phyloP scores from a whole-genome alignment of 2,329 filamentous ascomycete species.

The Parastagonospora nodorum region DNA sequence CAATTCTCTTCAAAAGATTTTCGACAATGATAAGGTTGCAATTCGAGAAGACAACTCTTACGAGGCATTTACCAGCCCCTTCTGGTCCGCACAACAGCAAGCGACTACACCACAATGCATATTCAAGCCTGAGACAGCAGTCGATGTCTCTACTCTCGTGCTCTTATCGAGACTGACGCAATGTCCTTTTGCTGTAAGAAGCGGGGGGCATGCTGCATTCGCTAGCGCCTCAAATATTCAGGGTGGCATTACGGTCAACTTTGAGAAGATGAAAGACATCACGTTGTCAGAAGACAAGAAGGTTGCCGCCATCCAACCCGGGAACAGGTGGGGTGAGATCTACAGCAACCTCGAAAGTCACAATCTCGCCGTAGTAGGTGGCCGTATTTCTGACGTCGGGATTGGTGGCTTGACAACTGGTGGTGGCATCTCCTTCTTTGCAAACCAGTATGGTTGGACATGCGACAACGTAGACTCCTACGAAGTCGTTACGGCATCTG shows the following conservation, averaged over 20 bases:
- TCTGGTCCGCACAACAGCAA: constrained; percentile 33
- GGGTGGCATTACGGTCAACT: constrained; percentile 27
- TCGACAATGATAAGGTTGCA: constrained; percentile 18
- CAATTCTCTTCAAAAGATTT: constrained; percentile 21
- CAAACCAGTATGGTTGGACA: constrained; percentile 18
- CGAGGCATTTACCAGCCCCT: constrained; percentile 17
- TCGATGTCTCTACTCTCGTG: constrained; percentile 24
- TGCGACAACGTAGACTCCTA: constrained; percentile 37
- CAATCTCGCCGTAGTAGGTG: constrained; percentile 31
- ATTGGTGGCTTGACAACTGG: constrained; percentile 12
- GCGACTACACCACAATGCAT: constrained; percentile 27
- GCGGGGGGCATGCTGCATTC: constrained; percentile 21
- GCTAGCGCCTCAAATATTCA: constrained; percentile 28
- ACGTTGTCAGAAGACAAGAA: constrained; percentile 15
- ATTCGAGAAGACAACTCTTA: constrained; percentile 18
- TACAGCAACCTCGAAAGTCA: constrained; percentile 29
- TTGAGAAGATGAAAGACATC: constrained; percentile 25
- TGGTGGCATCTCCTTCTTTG: constrained; percentile 23
- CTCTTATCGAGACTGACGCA: constrained; percentile 15
- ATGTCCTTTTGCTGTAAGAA: constrained; percentile 47
- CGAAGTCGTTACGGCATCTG: constrained; percentile 24
- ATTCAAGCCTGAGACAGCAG: constrained; percentile 26
- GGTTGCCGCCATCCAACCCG: constrained; percentile 29
- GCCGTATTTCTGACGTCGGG: constrained; percentile 18
- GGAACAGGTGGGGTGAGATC: constrained; percentile 36